Evolutionary conservation across 2,329 filamentous ascomycete species (phyloP), one percentile per base, ranked within the genome.

Genomic region (Calcarisporium arbuscula): DNA sequence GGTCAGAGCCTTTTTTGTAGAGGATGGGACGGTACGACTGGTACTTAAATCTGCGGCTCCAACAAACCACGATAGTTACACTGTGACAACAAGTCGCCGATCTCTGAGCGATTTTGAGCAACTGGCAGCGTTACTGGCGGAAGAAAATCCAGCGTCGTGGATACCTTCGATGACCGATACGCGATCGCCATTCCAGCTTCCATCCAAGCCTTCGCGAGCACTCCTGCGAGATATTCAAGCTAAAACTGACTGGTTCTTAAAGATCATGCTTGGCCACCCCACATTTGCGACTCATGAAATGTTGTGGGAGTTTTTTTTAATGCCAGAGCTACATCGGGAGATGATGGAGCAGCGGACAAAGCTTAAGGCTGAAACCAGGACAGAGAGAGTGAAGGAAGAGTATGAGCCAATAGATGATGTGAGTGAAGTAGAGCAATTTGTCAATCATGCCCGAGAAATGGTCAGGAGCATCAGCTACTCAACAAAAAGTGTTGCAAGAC

Each of bases 231-330:
- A 96, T 49, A 82, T 89, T 33, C 94, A 98, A 55, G 66, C 87
- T 28, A 79, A 83, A 12, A 77, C 95, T 15, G 87, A 98, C 58
- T 82, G 79, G 47, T 95, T 96, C 50, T 65, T 98, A 47, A 86
- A 85, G 45, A 86, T 88, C 14, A 72, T 98, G 43, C 71, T 98
- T 18, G 72, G 77, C 8, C 92, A 98, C 52, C 84, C 90, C 4
- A 96, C 92, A 0, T 95, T 98, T 54, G 77, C 87, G 1, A 95
- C 86, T 1, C 94, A 98, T 53, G 92, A 98, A 63, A 87, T 96
- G 56, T 72, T 98, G 3, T 98, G 92, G 94, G 92, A 98, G 51
- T 98, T 98, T 62, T 95, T 98, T 60, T 72, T 98, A 1, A 89
- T 98, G 10, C 92, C 92, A 2, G 92, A 98, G 47, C 77, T 98